Percentiles rank a stretch among this genome's conserved stretches.
phyloP scores from a whole-genome alignment of 2,329 filamentous ascomycete species.

The Xylariaceae sp. region DNA sequence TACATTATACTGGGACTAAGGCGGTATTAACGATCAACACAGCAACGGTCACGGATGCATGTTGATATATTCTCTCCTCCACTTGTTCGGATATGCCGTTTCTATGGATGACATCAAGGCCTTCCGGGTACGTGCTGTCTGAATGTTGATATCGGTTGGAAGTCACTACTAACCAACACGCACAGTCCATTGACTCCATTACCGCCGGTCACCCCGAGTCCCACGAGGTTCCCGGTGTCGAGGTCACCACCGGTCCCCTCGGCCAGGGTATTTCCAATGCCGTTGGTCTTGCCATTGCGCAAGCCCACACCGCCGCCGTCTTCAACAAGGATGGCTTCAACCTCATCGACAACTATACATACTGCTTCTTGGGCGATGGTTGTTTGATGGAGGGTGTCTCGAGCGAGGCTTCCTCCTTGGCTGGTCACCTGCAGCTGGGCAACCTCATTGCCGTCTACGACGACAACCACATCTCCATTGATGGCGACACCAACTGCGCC shows the following conservation, averaged over 20 bases:
- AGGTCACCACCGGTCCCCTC: conserved; percentile 97
- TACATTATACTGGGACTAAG: background rate
- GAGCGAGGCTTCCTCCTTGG: conserved; percentile 84
- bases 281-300: conserved; percentile 94
- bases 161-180: background rate
- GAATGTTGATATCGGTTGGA: background rate
- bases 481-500: conserved; percentile 91
- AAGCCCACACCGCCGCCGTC: conserved; percentile 82
- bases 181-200: conserved; percentile 61
- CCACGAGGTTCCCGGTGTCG: conserved; percentile 93
- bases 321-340: conserved; percentile 98
- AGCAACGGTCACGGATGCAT: conserved; percentile 99
- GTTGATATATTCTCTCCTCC: conserved; percentile 97
- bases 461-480: conserved; percentile 95
- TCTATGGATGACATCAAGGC: conserved; percentile 88
- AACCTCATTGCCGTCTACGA: conserved; percentile 98
- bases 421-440: conserved; percentile 94
- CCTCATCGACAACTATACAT: conserved; percentile 95
- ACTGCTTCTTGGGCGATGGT: conserved; percentile 93
- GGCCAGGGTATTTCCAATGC: conserved; percentile 97
- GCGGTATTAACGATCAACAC: conserved; percentile 17
- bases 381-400: conserved; percentile 99
- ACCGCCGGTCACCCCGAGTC: conserved; percentile 95
- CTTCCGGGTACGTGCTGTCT: conserved; percentile 73
- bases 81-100: conserved; percentile 89